These are phyloP conservation scores for Sporormia fimetaria DNA, from an alignment of 495 filamentous ascomycete species.

Conservation along the genomic window DNA sequence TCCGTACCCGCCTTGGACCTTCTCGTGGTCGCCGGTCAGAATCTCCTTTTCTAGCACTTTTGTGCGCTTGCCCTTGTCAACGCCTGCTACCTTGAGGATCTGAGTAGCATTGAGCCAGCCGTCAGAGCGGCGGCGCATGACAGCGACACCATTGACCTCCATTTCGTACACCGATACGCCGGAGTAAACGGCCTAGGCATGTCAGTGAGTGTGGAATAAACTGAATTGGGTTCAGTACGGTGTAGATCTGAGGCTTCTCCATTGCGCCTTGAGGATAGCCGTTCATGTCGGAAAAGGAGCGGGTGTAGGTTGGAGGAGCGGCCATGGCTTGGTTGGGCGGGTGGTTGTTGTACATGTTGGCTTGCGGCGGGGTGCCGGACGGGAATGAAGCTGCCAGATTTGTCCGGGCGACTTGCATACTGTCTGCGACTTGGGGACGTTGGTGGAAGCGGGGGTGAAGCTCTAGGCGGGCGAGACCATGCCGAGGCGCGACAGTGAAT, in stretches of 20 bases:
- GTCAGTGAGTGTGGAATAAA: conserved; percentile 4
- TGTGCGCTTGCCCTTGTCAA: conserved; percentile 92
- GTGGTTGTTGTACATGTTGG: conserved; percentile 22
- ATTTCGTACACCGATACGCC: conserved; percentile 94
- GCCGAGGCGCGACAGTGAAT: neutral
- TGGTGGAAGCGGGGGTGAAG: neutral
- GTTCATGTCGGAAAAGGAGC: conserved; percentile 42
- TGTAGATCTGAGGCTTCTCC: conserved; percentile 65
- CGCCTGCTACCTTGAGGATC: conserved; percentile 73
- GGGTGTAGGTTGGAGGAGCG: conserved; percentile 14
- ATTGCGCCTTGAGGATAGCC: conserved; percentile 40
- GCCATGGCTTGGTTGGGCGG: conserved; percentile 19
- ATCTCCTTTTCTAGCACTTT: conserved; percentile 98
- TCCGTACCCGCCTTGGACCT: conserved; percentile 95
- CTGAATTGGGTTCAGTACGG: conserved; percentile 36
- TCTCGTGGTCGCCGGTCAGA: conserved; percentile 87
- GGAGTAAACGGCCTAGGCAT: conserved; percentile 73
- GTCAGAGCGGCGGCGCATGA: conserved; percentile 78
- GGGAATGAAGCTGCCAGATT: conserved; percentile 24
- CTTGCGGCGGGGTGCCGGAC: conserved; percentile 17
- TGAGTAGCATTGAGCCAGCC: conserved; percentile 39
- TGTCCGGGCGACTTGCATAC: conserved; percentile 25
- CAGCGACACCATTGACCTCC: conserved; percentile 80
- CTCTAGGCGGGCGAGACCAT: neutral
- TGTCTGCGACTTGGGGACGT: conserved; percentile 6